Evolutionary conservation across 2,329 filamentous ascomycete genomes (phyloP).

Genomic region (Paracorniculantispora psalliotae): DNA sequence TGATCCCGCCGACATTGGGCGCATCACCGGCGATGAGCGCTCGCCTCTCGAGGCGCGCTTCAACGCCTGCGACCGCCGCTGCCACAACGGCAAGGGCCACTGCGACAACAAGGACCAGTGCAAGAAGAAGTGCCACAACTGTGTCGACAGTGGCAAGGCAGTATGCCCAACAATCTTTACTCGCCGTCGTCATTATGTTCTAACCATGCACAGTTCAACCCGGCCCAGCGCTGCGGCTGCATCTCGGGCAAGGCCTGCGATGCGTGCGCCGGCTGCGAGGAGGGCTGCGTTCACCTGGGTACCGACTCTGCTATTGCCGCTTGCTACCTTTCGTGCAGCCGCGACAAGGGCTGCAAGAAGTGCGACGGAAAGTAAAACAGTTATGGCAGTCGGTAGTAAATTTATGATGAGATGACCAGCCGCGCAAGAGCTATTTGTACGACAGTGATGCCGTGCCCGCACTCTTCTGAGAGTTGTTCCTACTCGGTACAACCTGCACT

Average conservation of each 20-base stretch:
- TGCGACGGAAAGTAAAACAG: too few species aligned
- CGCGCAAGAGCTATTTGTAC: too few species aligned
- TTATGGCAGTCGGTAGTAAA: too few species aligned
- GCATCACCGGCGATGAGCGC: background rate
- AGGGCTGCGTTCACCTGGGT: background rate
- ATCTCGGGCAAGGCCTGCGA: background rate
- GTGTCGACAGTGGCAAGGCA: background rate
- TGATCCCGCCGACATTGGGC: background rate
- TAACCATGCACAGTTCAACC: background rate
- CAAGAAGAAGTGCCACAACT: background rate
- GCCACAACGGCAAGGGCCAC: slow-evolving; percentile 1
- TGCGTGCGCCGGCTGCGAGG: background rate
- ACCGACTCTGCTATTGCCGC: background rate
- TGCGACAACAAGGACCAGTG: background rate
- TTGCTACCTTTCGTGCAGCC: background rate
- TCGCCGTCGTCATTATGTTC: background rate
- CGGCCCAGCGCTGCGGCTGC: background rate
- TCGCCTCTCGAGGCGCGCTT: background rate
- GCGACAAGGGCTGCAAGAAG: too few species aligned
- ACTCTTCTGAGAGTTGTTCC: too few species aligned
- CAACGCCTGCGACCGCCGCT: background rate
- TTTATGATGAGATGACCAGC: too few species aligned
- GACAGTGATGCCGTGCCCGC: too few species aligned
- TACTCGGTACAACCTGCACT: too few species aligned
- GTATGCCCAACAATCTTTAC: background rate